Evolutionary conservation across 2,329 filamentous ascomycete species (phyloP), one percentile per base, ranked within the genome.

Genomic region (Cladosporium velox): DNA sequence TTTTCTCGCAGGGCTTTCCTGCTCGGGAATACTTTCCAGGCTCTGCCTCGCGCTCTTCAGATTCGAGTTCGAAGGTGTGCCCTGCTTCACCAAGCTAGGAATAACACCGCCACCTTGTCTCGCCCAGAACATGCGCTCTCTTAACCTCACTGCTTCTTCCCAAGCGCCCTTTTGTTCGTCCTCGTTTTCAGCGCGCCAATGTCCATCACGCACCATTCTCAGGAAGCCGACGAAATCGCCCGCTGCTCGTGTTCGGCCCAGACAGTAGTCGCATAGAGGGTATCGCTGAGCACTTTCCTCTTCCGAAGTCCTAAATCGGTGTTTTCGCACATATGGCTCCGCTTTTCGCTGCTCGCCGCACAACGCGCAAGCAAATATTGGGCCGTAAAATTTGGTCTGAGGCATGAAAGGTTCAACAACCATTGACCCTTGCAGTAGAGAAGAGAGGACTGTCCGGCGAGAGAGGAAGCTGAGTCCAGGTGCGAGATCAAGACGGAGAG

Each of bases 121-220:
- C 60, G 91, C 88, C 95, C 95, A 99, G 77, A 99, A 99, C 91
- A 99, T 97, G 72, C 94, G 89, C 77, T 99, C 95, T 60, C 95
- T 86, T 58, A 98, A 79, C 34, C 90, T 87, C 12, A 97, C 91
- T 66, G 92, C 92, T 81, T 99, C 95, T 76, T 98, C 94, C 95
- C 95, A 99, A 0, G 93, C 92, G 32, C 88, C 87, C 74, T 91
- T 92, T 35, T 96, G 92, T 38, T 93, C 91, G 59, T 95, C 92
- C 47, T 90, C 87, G 65, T 91, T 91, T 57, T 93, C 91, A 14
- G 90, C 89, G 60, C 91, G 88, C 88, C 95, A 95, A 73, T 97
- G 91, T 2, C 95, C 95, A 72, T 97, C 94, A 71, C 94, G 92
- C 66, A 98, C 86, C 79, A 98, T 92, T 55, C 94, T 87, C 65